Conservation (phyloP, 352 stramenopile genomes). For the Globisporangium spiculum region DNA sequence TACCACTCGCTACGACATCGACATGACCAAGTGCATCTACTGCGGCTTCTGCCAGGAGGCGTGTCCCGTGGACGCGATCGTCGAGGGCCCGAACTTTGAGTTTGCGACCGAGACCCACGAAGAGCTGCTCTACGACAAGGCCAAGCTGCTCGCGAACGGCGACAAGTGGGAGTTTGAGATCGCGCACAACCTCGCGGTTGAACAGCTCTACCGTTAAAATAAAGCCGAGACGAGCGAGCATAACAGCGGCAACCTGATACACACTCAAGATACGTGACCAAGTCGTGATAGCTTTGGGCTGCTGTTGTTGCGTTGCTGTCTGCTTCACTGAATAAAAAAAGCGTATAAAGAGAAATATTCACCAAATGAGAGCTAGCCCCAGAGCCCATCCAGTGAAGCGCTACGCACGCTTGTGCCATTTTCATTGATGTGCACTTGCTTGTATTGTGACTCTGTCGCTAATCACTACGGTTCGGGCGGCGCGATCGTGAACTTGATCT, state of each 20-base stretch:
- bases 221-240: neutral
- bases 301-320: neutral
- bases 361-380: neutral
- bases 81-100: slow-evolving; percentile 99
- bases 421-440: neutral
- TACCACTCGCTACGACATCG: slow-evolving; percentile 99
- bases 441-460: neutral
- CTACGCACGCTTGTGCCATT: neutral
- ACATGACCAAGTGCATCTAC: slow-evolving; percentile 99
- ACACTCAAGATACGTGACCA: neutral
- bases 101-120: slow-evolving; percentile 99
- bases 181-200: slow-evolving; percentile 97
- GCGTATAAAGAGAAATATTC: slow-evolving; percentile 7
- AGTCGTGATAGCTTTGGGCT: neutral
- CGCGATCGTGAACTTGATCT: slow-evolving; percentile 80
- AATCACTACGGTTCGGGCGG: slow-evolving; percentile 42
- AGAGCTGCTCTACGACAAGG: slow-evolving; percentile 99
- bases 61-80: slow-evolving; percentile 99
- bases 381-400: neutral
- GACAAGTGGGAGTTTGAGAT: slow-evolving; percentile 99
- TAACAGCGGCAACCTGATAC: neutral
- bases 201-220: slow-evolving; percentile 98
- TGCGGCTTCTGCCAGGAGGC: slow-evolving; percentile 96
- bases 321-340: neutral
- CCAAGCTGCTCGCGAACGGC: slow-evolving; percentile 99